Evolutionary conservation across 2,329 filamentous ascomycete genomes (phyloP), one percentile per base, ranked within the genome.

Genomic region (Pseudogymnoascus destructans): DNA sequence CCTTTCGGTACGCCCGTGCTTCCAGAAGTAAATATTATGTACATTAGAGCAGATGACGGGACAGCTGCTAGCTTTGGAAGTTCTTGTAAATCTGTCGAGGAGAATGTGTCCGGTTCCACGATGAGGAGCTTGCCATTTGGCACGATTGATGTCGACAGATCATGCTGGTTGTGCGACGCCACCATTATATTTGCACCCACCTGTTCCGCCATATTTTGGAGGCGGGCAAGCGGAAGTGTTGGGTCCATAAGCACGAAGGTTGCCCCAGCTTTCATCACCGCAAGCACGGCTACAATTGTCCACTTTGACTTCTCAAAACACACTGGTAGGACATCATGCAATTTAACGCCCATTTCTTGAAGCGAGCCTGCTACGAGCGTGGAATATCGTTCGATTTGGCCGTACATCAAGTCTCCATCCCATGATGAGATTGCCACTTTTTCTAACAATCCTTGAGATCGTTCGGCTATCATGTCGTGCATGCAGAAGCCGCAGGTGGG

Each of bases 401-500:
- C 36, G 25, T 67, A 66, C 15, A 61, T 65, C 38, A 67, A 52
- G n/a, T 65, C 62, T 57, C 70, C 70, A 46, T 65, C 63, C 67
- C 66, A 68, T 3, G 66, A 65, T 30, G 40, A 25, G 8, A 73
- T 66, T 6, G 72, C 73, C 3, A 65, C 52, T 58, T 72, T 72
- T 2, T 71, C 64, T 0, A 71, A 69, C 11, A 67, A 61, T 9
- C 64, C 60, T 38, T 61, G 61, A 11, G 71, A 70, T 64, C 68
- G 72, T 57, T 74, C 66, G 3, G 71, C 65, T 13, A 79, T 66
- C 58, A 76, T 69, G 1, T 75, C 73, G 60, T 78, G 74, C 69
- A 76, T 76, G 64, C 75, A 77, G 36, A 70, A 72, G 33, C 71
- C 66, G 57, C 73, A 68, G 1, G 70, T 69, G 2, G 73, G 72